A percentile compares a stretch with the other conserved stretches of the same genome.
phyloP scores from a whole-genome alignment of 1,284 basidiomycete species.

The Ceratorhiza oryzae-sativae region DNA sequence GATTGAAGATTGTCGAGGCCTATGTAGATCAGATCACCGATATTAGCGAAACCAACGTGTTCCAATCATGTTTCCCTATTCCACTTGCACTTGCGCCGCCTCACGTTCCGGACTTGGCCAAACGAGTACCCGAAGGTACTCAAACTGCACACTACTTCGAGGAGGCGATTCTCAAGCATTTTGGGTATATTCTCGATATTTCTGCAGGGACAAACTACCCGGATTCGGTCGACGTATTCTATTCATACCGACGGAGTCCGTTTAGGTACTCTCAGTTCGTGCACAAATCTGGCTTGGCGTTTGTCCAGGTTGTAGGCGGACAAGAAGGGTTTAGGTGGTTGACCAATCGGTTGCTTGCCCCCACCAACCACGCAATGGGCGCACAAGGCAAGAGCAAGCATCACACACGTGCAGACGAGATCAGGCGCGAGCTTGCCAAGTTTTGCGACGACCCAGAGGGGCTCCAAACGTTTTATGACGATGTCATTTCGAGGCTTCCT shows the following conservation, averaged over 20 bases:
- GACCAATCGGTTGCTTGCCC: conserved; percentile 71
- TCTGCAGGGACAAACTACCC: conserved; percentile 82
- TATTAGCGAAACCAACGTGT: conserved; percentile 80
- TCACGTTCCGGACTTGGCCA: conserved; percentile 67
- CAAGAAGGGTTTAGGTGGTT: conserved; percentile 83
- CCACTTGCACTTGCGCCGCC: conserved; percentile 77
- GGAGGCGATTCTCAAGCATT: conserved; percentile 75
- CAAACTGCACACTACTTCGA: conserved; percentile 78
- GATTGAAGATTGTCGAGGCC: conserved; percentile 90
- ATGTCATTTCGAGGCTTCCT: conserved; percentile 38
- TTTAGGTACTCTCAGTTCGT: conserved; percentile 89
- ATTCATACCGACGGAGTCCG: conserved; percentile 79
- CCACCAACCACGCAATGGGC: conserved; percentile 29
- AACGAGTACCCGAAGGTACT: conserved; percentile 68
- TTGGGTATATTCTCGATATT: conserved; percentile 86
- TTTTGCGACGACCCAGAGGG: conserved; percentile 41
- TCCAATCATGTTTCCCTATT: conserved; percentile 87
- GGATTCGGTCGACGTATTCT: conserved; percentile 80
- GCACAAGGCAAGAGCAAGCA: conserved; percentile 38
- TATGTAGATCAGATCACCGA: conserved; percentile 89
- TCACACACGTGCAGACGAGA: conserved; percentile 34
- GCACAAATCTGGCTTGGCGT: conserved; percentile 84
- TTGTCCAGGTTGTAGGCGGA: conserved; percentile 85
- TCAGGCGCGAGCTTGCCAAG: conserved; percentile 37
- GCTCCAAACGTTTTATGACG: conserved; percentile 41